Base-by-base conservation (phyloP, 2,329 filamentous ascomycete species). In the Aspergillus tamarii region DNA sequence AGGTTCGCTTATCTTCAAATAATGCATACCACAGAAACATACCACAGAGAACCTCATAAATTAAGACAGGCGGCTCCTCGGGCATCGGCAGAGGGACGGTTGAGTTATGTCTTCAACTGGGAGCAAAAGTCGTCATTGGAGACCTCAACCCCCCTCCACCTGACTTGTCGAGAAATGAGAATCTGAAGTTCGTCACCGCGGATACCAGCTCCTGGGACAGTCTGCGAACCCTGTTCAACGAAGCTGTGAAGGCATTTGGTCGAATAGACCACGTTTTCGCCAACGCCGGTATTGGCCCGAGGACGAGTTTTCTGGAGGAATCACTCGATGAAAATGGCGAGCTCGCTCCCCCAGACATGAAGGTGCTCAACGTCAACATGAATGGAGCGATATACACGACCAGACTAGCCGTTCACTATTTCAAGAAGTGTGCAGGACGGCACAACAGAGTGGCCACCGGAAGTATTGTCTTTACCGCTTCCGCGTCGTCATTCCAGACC, bases 1-100 rank as follows among this genome's bases (percentile, higher is more conserved):
- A 41, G 39, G 39, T 41, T 41, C 16, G 39, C 39, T n/a, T n/a
- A 41, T 4, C 7, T 8, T 8, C 0, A 41, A 10, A 1, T 16
- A 2, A n/a, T 41, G 7, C 3, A 4, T n/a, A 9, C 16, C 0
- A 10, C 8, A 41, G 6, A 3, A n/a, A 16, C 2, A 3, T 19
- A 8, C 36, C 0, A 8, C 16, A 39, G 4, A 2, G 9, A 16
- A 36, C 0, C 39, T n/a, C 16, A 41, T 41, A 41, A 41, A 1
- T 19, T 4, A n/a, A 9, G 19, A 9, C 2, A 41, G 39, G 39
- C 3, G 39, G 39, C 7, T 41, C 39, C 39, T 41, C 39, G 8
- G 39, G 39, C 16, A 41, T 41, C 8, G 39, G 39, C 16, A 3
- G 19, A 19, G 39, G 16, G 9, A 41, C 39, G 1, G 39, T 14